Conservation (phyloP, 1,284 basidiomycete species). For the Golubevia pallescens region DNA sequence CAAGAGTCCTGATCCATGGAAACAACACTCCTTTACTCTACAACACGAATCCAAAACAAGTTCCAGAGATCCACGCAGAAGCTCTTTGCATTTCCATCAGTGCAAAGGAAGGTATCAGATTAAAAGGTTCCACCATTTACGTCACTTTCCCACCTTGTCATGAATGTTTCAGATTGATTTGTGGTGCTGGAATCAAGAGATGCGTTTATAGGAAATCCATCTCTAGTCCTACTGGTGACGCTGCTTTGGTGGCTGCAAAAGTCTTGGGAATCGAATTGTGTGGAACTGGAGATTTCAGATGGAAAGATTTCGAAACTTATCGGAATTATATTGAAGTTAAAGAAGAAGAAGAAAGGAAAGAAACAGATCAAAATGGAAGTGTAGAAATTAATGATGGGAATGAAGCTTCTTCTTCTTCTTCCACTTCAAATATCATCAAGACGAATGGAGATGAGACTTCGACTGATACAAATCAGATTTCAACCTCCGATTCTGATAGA, state of each 20-base stretch:
- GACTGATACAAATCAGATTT: no score
- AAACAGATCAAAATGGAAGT: no score
- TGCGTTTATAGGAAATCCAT: slow-evolving; percentile 23
- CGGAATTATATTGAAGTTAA: no score
- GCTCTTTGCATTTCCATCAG: slow-evolving; percentile 30
- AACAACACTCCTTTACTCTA: slow-evolving; percentile 28
- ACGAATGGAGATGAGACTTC: no score
- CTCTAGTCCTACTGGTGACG: not conserved
- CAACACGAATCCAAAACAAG: not conserved
- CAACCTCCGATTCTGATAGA: no score
- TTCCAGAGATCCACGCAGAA: slow-evolving; percentile 40
- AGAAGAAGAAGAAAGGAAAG: not conserved
- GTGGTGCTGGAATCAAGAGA: slow-evolving; percentile 19
- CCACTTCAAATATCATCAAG: no score
- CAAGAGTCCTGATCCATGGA: slow-evolving; percentile 21
- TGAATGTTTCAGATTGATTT: slow-evolving; percentile 28
- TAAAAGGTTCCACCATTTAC: slow-evolving; percentile 29
- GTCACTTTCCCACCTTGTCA: slow-evolving; percentile 43
- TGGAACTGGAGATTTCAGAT: slow-evolving; percentile 8
- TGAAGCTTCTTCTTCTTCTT: no score
- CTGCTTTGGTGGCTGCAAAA: slow-evolving; percentile 10
- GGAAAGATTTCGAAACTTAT: not conserved
- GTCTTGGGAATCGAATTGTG: not conserved
- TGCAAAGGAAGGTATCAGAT: slow-evolving; percentile 15
- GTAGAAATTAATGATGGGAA: not conserved